phyloP scores from a whole-genome alignment of 2,329 filamentous ascomycete species.

The Ploettnerulaceae sp. region DNA sequence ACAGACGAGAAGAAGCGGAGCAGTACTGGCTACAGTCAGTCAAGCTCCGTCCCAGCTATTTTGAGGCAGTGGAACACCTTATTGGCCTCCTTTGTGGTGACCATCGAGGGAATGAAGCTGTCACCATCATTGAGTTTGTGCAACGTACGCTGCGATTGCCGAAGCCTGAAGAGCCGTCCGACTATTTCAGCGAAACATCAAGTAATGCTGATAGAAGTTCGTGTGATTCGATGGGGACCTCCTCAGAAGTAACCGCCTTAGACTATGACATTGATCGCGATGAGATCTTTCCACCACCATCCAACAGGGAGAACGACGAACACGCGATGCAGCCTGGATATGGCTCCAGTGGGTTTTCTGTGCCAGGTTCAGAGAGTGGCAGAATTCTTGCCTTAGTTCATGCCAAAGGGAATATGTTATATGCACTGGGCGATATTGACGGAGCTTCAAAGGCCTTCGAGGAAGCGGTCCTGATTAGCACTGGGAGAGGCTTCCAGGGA shows the following conservation, averaged over 20 bases:
- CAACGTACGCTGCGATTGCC: slow-evolving; percentile 63
- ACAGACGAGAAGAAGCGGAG: slow-evolving; percentile 78
- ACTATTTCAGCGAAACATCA: slow-evolving; percentile 55
- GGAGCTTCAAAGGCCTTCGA: slow-evolving; percentile 87
- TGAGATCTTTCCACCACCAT: slow-evolving; percentile 17
- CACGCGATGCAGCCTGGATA: slow-evolving; percentile 42
- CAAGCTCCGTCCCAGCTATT: slow-evolving; percentile 75
- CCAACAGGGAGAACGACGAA: slow-evolving; percentile 20
- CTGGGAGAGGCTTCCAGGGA: slow-evolving; percentile 63
- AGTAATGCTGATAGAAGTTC: slow-evolving; percentile 41
- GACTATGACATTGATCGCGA: slow-evolving; percentile 31
- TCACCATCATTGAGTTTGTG: slow-evolving; percentile 80
- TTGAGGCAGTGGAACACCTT: slow-evolving; percentile 93
- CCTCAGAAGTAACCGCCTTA: slow-evolving; percentile 28
- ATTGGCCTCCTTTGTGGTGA: slow-evolving; percentile 80
- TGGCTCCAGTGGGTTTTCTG: slow-evolving; percentile 76
- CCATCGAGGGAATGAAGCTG: slow-evolving; percentile 76
- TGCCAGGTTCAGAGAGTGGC: slow-evolving; percentile 84
- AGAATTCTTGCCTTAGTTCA: slow-evolving; percentile 90
- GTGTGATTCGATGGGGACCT: slow-evolving; percentile 21
- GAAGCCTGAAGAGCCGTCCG: slow-evolving; percentile 44
- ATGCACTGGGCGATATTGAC: slow-evolving; percentile 76
- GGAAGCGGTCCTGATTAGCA: slow-evolving; percentile 85
- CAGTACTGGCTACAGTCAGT: slow-evolving; percentile 82
- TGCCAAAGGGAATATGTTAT: slow-evolving; percentile 98